These are phyloP conservation scores for Ophiostoma australiae DNA, from an alignment of 2,329 filamentous ascomycete genomes.

Conservation along the genomic window DNA sequence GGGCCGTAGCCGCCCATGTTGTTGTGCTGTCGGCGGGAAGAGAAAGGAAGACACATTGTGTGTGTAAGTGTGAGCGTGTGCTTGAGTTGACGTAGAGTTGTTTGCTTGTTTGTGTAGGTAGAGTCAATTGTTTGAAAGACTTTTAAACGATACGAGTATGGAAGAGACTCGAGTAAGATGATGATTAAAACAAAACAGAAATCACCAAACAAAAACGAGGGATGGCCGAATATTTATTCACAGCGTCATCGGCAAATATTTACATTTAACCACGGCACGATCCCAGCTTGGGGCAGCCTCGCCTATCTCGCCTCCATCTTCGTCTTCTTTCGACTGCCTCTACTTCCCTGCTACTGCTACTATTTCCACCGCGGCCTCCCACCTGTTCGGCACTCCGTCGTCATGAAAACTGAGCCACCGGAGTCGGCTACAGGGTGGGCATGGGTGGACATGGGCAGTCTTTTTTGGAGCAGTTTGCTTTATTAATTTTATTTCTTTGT, in stretches of 20 bases:
- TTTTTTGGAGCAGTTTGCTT: not conserved
- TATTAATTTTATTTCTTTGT: not conserved
- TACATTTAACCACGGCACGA: not conserved
- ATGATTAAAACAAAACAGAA: not conserved
- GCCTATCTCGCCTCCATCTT: not conserved
- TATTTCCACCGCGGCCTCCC: not conserved
- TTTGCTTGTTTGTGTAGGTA: not conserved
- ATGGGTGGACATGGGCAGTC: not conserved
- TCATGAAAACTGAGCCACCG: not conserved
- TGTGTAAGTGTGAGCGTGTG: not conserved
- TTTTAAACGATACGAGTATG: not conserved
- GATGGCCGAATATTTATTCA: not conserved
- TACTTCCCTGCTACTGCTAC: not conserved
- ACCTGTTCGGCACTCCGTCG: not conserved
- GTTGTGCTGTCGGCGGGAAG: not conserved
- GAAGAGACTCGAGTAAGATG: not conserved
- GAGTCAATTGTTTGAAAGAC: no score
- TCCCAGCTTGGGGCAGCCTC: not conserved
- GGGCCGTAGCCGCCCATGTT: slow-evolving; percentile 12
- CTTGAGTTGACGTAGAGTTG: not conserved
- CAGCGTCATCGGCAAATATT: not conserved
- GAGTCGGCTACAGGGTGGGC: not conserved
- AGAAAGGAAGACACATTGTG: slow-evolving; percentile 8
- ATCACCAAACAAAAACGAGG: not conserved
- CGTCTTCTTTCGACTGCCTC: no score